A percentile compares a stretch with the other conserved stretches of the same genome.
phyloP scores from a whole-genome alignment of 768 basidiomycete species.

The Phallus indusiatus region DNA sequence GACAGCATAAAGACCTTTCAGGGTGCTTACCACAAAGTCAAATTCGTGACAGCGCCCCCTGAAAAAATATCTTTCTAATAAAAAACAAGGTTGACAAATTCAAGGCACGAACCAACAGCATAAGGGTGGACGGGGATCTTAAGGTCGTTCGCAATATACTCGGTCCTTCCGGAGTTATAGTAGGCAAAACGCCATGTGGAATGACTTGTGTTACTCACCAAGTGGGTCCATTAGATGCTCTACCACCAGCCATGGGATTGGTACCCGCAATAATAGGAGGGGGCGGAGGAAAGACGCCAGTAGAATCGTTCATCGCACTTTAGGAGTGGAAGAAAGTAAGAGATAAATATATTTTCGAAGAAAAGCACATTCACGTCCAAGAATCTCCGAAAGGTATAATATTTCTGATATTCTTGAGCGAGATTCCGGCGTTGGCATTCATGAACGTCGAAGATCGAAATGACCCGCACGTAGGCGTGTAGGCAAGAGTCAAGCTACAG shows the following conservation, averaged over 20 bases:
- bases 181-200: too few relatives aligned
- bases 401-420: not conserved
- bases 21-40: conserved; percentile 3
- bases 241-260: conserved; percentile 2
- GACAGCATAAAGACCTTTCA: not conserved
- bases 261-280: not conserved
- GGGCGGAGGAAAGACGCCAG: conserved; percentile 3
- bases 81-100: not conserved
- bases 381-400: conserved; percentile 7
- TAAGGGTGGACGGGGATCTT: not conserved
- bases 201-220: not conserved
- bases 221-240: conserved; percentile 3
- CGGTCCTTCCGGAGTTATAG: not conserved
- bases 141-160: conserved; percentile 4
- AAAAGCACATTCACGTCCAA: not conserved
- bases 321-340: not conserved
- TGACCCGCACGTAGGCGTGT: not conserved
- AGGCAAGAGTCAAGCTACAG: not conserved
- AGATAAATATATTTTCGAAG: not conserved
- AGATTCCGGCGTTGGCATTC: not conserved
- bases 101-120: not conserved
- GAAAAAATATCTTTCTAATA: not conserved
- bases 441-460: conserved; percentile 2
- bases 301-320: conserved; percentile 8
- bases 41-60: conserved; percentile 5